These are phyloP conservation scores for Pichia gijzeniarum DNA, from an alignment of 805 yeast genomes.

Conservation along the genomic window DNA sequence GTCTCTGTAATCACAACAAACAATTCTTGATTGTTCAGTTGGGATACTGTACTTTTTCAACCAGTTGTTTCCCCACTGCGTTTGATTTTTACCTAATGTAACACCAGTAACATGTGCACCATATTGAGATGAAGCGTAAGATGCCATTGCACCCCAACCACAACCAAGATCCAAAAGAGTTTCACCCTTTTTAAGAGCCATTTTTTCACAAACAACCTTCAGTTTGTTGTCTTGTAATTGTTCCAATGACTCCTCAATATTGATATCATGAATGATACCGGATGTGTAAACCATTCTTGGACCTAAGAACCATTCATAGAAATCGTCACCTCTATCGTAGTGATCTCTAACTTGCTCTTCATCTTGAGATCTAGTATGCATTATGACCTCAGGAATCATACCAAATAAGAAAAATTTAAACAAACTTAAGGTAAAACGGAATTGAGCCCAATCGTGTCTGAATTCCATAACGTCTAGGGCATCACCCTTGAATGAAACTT, in stretches of 20 bases:
- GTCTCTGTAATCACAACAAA: slow-evolving; percentile 86
- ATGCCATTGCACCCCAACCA: slow-evolving; percentile 94
- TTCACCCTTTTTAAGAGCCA: slow-evolving; percentile 67
- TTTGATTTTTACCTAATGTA: slow-evolving; percentile 86
- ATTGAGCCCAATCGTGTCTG: slow-evolving; percentile 88
- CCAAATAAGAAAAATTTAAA: slow-evolving; percentile 79
- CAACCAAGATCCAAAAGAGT: slow-evolving; percentile 80
- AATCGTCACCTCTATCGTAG: slow-evolving; percentile 94
- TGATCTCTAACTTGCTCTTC: slow-evolving; percentile 95
- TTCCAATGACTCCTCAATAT: slow-evolving; percentile 66
- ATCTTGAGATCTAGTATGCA: slow-evolving; percentile 91
- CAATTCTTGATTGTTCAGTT: slow-evolving; percentile 62
- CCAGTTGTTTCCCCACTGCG: slow-evolving; percentile 77
- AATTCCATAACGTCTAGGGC: slow-evolving; percentile 75
- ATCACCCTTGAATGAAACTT: slow-evolving; percentile 85
- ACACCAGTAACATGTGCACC: slow-evolving; percentile 87
- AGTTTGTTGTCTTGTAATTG: slow-evolving; percentile 85
- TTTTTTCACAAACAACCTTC: slow-evolving; percentile 81
- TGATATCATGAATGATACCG: slow-evolving; percentile 71
- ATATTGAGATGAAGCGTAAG: slow-evolving; percentile 72
- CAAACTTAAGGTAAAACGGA: slow-evolving; percentile 67
- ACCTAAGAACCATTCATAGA: slow-evolving; percentile 89
- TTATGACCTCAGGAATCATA: slow-evolving; percentile 85
- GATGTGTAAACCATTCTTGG: slow-evolving; percentile 93
- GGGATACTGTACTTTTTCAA: slow-evolving; percentile 63